Base-by-base conservation (phyloP, 305 asterid species). In the Solanum hybrid region DNA sequence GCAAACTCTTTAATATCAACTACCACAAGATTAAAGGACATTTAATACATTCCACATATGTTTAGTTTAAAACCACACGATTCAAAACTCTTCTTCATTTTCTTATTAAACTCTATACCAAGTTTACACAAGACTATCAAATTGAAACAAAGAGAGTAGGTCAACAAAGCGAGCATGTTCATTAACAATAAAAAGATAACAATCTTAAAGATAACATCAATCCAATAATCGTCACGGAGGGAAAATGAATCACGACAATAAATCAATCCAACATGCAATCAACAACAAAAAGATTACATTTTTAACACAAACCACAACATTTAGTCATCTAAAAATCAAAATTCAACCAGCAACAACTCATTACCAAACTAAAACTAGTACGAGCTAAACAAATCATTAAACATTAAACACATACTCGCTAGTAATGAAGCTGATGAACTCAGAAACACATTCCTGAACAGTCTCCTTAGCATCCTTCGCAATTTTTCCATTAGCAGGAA, bases 401-500 rank as follows among this genome's bases (percentile, higher is more conserved):
- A 11, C 84, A 24, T 70, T 24, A 24, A 70, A 26, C 15, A 70
- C 77, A 70, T 93, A 97, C 98, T 96, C 99, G 98, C 98, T 95
- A 82, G 99, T 96, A 87, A 96, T 91, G 94, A 96, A 97, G 93
- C 99, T 94, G 87, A 97, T 97, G 91, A 97, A 97, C 94, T 96
- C 99, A 15, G 98, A 96, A 45, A 96, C 98, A 85, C 97, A 96
- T 90, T 96, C 98, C 94, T 97, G 99, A 39, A 97, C 98, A 39
- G 96, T 95, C 92, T 97, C 99, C 95, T 97, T 97, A n/a, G 99
- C 97, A 91, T 97, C 99, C 92, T 96, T 96, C 4, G 99, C 97
- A 89, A 96, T 94, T 91, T 96, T 96, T 6, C 97, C 99, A 27
- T 95, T 95, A 0, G 97, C 92, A 12, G 99, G 99, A 10, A 97